Evolutionary conservation across 148 eudicot species (phyloP), one percentile per base, ranked within the genome.

Genomic region (Chenopodium berlandieri): DNA sequence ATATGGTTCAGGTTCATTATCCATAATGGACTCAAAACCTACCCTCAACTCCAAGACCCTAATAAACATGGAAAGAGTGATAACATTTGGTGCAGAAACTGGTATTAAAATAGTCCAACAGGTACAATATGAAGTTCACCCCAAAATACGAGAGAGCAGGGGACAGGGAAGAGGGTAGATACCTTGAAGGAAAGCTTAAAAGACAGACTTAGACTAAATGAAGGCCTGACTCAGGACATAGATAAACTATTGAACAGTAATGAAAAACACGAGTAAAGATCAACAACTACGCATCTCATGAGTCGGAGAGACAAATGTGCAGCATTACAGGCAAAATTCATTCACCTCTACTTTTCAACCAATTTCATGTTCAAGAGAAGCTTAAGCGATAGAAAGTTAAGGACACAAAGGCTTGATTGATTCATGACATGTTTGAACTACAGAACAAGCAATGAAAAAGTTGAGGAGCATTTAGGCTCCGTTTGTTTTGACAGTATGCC

Each of bases 351-450:
- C 67, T 63, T 63, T 22, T 67, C 71, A 67, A 67, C 71, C 71
- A 67, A 67, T 67, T 67, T 67, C 40, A 67, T 9, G 37, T 67
- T 31, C 40, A 9, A 67, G 71, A 67, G 71, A 67, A 67, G 71
- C 71, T 67, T 67, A 67, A 14, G 27, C 8, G 34, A 66, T 66
- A 7, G 70, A 66, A 25, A 66, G 70, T 66, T 66, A 14, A 66
- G 71, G 37, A 27, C 71, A 67, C 71, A 67, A 67, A 67, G 71
- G 71, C 37, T 30, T 67, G 71, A 67, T 67, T 67, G 71, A 67
- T 67, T 67, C 71, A 67, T 27, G 71, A 67, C 71, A 67, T 67
- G 71, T 67, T 67, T 67, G 71, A 68, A 68, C 71, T 68, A 67
- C 12, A 31, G 37, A 68, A 68, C 37, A 68, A 68, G 71, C 71